A percentile compares a stretch with the other conserved stretches of the same genome.
phyloP scores from a whole-genome alignment of 2,329 filamentous ascomycete species.

The Sclerotinia trifoliorum region DNA sequence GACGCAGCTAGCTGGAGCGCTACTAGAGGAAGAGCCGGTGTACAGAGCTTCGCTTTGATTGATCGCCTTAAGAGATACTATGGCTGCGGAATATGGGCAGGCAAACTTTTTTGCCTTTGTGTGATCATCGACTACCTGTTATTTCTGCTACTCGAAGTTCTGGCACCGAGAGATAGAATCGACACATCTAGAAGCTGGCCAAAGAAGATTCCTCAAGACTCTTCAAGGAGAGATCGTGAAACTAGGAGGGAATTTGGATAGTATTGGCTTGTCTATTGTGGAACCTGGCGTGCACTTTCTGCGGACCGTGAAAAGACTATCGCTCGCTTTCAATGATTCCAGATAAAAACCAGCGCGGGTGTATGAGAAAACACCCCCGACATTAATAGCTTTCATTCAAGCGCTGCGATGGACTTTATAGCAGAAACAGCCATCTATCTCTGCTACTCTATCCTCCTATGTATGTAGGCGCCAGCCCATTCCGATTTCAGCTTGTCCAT shows the following conservation, averaged over 20 bases:
- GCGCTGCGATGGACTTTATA: background rate
- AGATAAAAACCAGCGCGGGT: background rate
- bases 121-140: slow-evolving; percentile 92
- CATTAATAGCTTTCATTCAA: background rate
- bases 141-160: slow-evolving; percentile 83
- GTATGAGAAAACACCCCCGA: background rate
- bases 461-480: background rate
- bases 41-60: slow-evolving; percentile 87
- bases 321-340: background rate
- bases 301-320: background rate
- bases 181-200: slow-evolving; percentile 93
- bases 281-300: background rate
- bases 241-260: background rate
- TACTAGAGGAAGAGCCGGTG: slow-evolving; percentile 64
- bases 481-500: background rate
- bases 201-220: slow-evolving; percentile 53
- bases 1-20: slow-evolving; percentile 64
- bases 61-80: slow-evolving; percentile 96
- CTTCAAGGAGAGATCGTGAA: slow-evolving; percentile 13
- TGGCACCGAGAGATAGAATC: slow-evolving; percentile 79
- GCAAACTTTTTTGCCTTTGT: slow-evolving; percentile 93
- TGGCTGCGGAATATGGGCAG: slow-evolving; percentile 96
- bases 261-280: background rate
- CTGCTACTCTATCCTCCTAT: background rate
- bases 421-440: background rate